A percentile compares a stretch with the other conserved stretches of the same genome.
These are phyloP conservation scores for Porcisia deanei DNA, from an alignment of 208 protist genomes.

Conservation along the genomic window DNA sequence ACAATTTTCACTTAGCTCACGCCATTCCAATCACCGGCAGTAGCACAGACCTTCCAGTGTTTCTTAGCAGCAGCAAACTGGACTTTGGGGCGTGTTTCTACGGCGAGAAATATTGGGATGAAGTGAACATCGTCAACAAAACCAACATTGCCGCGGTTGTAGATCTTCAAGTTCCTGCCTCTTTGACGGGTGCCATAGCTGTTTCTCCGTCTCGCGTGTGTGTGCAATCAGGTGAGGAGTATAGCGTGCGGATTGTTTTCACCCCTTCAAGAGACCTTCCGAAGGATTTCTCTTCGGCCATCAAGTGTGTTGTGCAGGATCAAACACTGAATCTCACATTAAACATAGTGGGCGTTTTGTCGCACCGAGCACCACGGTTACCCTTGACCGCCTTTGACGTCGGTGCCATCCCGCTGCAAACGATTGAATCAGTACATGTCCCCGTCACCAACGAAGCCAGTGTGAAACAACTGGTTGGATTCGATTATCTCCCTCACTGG, in stretches of 20 bases:
- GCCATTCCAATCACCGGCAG: slow-evolving; percentile 44
- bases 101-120: slow-evolving; percentile 67
- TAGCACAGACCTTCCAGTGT: slow-evolving; percentile 70
- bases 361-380: slow-evolving; percentile 16
- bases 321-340: slow-evolving; percentile 28
- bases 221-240: slow-evolving; percentile 54
- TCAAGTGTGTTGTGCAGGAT: slow-evolving; percentile 30
- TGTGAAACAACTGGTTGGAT: slow-evolving; percentile 28
- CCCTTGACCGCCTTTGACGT: slow-evolving; percentile 15
- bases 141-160: slow-evolving; percentile 54
- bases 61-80: slow-evolving; percentile 54
- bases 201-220: slow-evolving; percentile 39
- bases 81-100: slow-evolving; percentile 84
- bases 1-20: slow-evolving; percentile 14
- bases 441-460: slow-evolving; percentile 31
- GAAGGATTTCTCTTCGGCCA: slow-evolving; percentile 13
- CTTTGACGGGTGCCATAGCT: slow-evolving; percentile 14
- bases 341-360: slow-evolving; percentile 12
- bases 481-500: slow-evolving; percentile 26
- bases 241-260: slow-evolving; percentile 40
- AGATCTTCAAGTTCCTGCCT: slow-evolving; percentile 16
- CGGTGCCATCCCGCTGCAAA: slow-evolving; percentile 13
- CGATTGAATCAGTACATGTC: slow-evolving; percentile 15
- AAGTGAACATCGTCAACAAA: slow-evolving; percentile 61
- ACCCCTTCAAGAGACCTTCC: slow-evolving; percentile 26